Evolutionary conservation across 2,329 filamentous ascomycete genomes (phyloP).

Genomic region (Talaromyces sp.): DNA sequence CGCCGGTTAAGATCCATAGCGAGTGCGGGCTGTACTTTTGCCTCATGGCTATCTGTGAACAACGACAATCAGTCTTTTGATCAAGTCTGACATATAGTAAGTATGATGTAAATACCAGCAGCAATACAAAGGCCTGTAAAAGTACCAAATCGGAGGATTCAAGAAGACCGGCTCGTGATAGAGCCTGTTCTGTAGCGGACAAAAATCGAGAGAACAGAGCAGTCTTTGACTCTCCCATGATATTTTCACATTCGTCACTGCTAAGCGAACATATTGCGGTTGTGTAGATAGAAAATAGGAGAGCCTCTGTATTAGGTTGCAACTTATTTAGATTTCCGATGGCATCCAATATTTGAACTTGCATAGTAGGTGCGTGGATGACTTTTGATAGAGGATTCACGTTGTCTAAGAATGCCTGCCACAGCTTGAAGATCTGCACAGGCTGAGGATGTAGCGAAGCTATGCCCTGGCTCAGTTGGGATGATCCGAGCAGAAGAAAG

Average conservation of each 20-base stretch:
- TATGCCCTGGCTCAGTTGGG: not conserved
- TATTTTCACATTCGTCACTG: not conserved
- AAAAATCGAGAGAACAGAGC: not conserved
- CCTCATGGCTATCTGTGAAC: not conserved
- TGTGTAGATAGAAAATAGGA: not conserved
- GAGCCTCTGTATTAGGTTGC: not conserved
- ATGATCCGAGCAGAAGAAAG: not conserved
- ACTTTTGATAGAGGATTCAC: slow-evolving; percentile 61
- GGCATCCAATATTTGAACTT: not conserved
- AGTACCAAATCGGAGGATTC: not conserved
- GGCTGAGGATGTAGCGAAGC: slow-evolving; percentile 14
- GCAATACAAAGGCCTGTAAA: not conserved
- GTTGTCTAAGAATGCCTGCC: slow-evolving; percentile 57
- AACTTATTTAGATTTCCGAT: too few species aligned
- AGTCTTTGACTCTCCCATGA: not conserved
- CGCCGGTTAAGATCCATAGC: not conserved
- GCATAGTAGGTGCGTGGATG: slow-evolving; percentile 48
- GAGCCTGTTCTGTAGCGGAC: not conserved
- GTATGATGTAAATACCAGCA: not conserved
- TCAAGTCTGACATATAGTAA: not conserved
- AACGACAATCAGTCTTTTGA: not conserved
- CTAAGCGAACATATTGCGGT: not conserved
- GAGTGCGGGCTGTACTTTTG: not conserved
- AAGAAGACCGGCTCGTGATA: not conserved
- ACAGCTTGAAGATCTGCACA: slow-evolving; percentile 54